Percentiles rank a stretch among this genome's conserved stretches.
Evolutionary conservation across 192 early-diverging fungal species (phyloP).

Genomic region (Entomortierella chlamydospora): DNA sequence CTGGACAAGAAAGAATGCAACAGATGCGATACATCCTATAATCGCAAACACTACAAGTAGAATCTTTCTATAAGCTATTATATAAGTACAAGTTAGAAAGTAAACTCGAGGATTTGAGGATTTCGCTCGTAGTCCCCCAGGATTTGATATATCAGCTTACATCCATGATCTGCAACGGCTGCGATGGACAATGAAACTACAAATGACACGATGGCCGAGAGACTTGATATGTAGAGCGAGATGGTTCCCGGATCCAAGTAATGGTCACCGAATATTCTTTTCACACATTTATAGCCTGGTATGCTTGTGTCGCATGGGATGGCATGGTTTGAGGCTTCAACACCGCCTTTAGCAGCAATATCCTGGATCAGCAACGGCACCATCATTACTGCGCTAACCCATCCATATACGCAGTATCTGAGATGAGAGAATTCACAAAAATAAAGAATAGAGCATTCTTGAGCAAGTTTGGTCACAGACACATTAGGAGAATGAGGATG

Average conservation of each 20-base stretch:
- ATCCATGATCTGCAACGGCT: slow-evolving; percentile 58
- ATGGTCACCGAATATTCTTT: slow-evolving; percentile 34
- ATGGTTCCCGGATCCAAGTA: slow-evolving; percentile 49
- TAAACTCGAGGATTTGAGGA: too few species aligned
- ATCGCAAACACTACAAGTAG: slow-evolving; percentile 44
- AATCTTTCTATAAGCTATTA: slow-evolving; percentile 32
- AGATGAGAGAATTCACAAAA: background rate
- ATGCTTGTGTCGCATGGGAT: slow-evolving; percentile 23
- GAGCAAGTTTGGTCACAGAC: background rate
- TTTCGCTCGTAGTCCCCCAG: too few species aligned
- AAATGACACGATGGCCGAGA: slow-evolving; percentile 55
- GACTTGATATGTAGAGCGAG: slow-evolving; percentile 51
- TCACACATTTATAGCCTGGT: slow-evolving; percentile 29
- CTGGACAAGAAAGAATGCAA: slow-evolving; percentile 38
- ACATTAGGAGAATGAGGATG: background rate
- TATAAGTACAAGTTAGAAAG: too few species aligned
- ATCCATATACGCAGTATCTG: slow-evolving; percentile 48
- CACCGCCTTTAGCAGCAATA: slow-evolving; percentile 28
- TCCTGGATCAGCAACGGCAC: slow-evolving; percentile 42
- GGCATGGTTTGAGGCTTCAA: slow-evolving; percentile 24
- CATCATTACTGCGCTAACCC: slow-evolving; percentile 47
- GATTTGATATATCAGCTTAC: slow-evolving; percentile 12
- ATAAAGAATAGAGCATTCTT: background rate
- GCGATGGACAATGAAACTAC: slow-evolving; percentile 53
- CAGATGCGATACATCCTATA: slow-evolving; percentile 38